phyloP scores from a whole-genome alignment of 177 flowering plant genomes.

The Tripterygium wilfordii region DNA sequence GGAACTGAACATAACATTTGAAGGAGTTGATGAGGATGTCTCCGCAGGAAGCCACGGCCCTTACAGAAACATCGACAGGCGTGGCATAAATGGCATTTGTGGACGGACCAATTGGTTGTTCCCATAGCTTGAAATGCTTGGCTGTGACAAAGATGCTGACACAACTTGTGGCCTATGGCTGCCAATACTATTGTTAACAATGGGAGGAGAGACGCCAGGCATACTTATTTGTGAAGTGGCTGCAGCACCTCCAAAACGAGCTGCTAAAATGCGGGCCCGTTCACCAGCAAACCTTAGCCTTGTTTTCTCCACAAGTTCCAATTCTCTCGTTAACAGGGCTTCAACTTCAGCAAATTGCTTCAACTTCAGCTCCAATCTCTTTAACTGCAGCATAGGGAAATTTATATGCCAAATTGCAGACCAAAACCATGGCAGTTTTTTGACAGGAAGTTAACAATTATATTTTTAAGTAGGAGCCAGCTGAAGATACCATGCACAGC shows the following conservation, averaged over 20 bases:
- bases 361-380: constrained; percentile 83
- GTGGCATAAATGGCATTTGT: constrained; percentile 66
- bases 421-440: too few relatives aligned
- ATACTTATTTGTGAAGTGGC: constrained; percentile 22
- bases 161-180: constrained; percentile 49
- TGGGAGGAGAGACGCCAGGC: constrained; percentile 26
- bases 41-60: constrained; percentile 78
- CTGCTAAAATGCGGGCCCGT: constrained; percentile 48
- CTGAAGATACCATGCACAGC: too few relatives aligned
- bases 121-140: constrained; percentile 47
- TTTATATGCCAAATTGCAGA: too few relatives aligned
- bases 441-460: too few relatives aligned
- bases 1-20: constrained; percentile 44
- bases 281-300: constrained; percentile 78
- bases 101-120: constrained; percentile 55
- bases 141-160: constrained; percentile 49
- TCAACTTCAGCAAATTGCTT: constrained; percentile 97
- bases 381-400: constrained; percentile 57
- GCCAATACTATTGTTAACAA: constrained; percentile 24
- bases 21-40: constrained; percentile 47
- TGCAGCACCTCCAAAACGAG: constrained; percentile 47
- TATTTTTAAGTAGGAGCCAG: too few relatives aligned
- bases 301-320: constrained; percentile 80
- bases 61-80: constrained; percentile 55
- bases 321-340: constrained; percentile 74